Evolutionary conservation across 1,284 basidiomycete genomes (phyloP).

Genomic region (Ceratobasidium papillatum): DNA sequence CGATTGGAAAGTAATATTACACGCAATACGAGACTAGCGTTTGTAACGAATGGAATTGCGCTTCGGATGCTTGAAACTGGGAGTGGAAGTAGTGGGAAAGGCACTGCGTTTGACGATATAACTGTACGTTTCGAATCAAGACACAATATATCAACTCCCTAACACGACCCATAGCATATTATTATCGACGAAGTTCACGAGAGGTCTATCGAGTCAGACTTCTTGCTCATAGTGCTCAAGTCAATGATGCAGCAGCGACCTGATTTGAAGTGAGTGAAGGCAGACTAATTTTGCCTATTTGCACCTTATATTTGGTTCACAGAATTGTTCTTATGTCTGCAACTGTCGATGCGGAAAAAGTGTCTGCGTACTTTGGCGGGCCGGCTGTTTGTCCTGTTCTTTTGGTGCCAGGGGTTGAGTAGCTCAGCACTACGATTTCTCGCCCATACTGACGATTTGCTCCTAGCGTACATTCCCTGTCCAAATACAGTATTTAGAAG

Average conservation of each 20-base stretch:
- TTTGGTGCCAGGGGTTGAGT: conserved; percentile 76
- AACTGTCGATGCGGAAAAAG: conserved; percentile 93
- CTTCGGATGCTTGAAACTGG: conserved; percentile 94
- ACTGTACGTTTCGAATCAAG: conserved; percentile 66
- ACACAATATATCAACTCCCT: background rate
- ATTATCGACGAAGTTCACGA: conserved; percentile 94
- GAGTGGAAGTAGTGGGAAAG: conserved; percentile 68
- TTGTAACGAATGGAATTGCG: conserved; percentile 95
- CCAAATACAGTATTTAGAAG: conserved; percentile 87
- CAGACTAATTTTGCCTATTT: background rate
- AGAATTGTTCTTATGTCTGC: conserved; percentile 98
- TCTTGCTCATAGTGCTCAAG: conserved; percentile 94
- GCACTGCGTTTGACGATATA: conserved; percentile 90
- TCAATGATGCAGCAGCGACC: conserved; percentile 82
- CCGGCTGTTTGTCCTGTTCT: conserved; percentile 73
- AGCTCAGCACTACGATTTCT: background rate
- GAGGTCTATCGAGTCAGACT: conserved; percentile 97
- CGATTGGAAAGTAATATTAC: conserved; percentile 90
- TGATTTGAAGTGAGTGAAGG: conserved; percentile 76
- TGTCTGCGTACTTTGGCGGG: conserved; percentile 91
- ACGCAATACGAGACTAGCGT: conserved; percentile 81
- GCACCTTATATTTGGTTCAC: background rate
- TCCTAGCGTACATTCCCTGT: conserved; percentile 89
- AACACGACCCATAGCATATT: conserved; percentile 65
- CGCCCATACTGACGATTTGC: background rate